phyloP scores from a whole-genome alignment of 2,329 filamentous ascomycete genomes.

The Atkinsonella texensis region DNA sequence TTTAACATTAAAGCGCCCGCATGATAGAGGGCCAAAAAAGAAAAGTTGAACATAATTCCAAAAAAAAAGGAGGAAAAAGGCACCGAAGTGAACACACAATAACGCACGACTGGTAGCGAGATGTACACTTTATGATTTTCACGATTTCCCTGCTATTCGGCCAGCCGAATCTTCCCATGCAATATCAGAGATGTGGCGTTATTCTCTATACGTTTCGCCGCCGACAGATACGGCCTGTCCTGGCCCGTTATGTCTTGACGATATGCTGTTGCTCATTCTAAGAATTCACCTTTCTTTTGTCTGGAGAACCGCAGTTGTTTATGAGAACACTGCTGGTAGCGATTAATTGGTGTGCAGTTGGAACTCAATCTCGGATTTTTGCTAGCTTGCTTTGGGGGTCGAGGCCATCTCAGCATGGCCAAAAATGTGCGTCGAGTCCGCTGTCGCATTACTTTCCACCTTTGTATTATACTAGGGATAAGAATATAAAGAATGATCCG shows the following conservation, averaged over 20 bases:
- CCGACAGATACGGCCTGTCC: not conserved
- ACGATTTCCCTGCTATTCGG: slow-evolving; percentile 1
- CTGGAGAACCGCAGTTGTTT: not conserved
- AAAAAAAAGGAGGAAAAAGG: not conserved
- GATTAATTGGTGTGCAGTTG: not conserved
- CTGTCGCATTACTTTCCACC: not conserved
- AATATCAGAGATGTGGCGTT: not conserved
- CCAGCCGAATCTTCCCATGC: not conserved
- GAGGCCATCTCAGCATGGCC: not conserved
- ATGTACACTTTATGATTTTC: slow-evolving; percentile 3
- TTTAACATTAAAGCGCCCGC: not conserved
- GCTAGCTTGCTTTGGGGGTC: not conserved
- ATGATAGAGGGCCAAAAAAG: not conserved
- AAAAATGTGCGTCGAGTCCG: not conserved
- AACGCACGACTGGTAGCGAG: not conserved
- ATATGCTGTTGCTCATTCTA: not conserved
- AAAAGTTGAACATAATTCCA: not conserved
- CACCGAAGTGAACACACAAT: not conserved
- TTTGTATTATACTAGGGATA: not conserved
- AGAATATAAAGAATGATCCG: not conserved
- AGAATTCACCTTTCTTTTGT: not conserved
- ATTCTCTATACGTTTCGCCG: not conserved
- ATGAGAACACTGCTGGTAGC: not conserved
- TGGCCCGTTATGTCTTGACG: not conserved
- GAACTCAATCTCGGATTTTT: not conserved